Conservation (phyloP, 164 flowering plant genomes). For the Liquidambar formosana region DNA sequence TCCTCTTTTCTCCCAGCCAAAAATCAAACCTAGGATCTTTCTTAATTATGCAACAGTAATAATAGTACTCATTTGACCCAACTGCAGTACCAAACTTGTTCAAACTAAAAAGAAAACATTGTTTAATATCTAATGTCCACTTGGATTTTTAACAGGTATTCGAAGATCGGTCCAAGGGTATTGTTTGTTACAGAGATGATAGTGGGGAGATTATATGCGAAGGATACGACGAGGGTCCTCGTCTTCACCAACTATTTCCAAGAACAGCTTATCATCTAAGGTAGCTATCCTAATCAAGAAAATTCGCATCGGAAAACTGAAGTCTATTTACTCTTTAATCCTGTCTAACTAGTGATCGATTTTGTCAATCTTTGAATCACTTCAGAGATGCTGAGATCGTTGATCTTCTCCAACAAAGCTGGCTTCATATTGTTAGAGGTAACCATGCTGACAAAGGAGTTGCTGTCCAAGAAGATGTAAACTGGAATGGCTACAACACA, state of each 20-base stretch:
- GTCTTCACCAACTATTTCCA: conserved; percentile 33
- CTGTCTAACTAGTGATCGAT: neutral
- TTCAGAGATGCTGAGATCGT: conserved; percentile 45
- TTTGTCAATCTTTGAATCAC: neutral
- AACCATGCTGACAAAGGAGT: conserved; percentile 15
- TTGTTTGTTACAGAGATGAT: conserved; percentile 67
- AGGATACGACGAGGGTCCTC: conserved; percentile 87
- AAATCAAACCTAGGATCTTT: neutral
- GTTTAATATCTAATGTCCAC: neutral
- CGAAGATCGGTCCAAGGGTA: conserved; percentile 62
- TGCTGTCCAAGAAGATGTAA: conserved; percentile 26
- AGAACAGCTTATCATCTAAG: conserved; percentile 25
- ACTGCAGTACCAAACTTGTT: too few relatives aligned
- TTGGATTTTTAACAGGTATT: conserved; percentile 49
- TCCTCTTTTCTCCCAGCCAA: neutral
- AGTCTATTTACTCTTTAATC: neutral
- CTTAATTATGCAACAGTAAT: neutral
- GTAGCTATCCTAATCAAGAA: conserved; percentile 22
- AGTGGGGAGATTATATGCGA: conserved; percentile 77
- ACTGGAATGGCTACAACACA: conserved; percentile 33
- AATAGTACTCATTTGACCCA: too few relatives aligned
- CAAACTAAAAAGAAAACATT: too few relatives aligned
- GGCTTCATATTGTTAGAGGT: conserved; percentile 30
- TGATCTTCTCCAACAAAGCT: conserved; percentile 42
- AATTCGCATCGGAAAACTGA: neutral